Conservation (phyloP, 139 green algal species). For the Micractinium sp. region DNA sequence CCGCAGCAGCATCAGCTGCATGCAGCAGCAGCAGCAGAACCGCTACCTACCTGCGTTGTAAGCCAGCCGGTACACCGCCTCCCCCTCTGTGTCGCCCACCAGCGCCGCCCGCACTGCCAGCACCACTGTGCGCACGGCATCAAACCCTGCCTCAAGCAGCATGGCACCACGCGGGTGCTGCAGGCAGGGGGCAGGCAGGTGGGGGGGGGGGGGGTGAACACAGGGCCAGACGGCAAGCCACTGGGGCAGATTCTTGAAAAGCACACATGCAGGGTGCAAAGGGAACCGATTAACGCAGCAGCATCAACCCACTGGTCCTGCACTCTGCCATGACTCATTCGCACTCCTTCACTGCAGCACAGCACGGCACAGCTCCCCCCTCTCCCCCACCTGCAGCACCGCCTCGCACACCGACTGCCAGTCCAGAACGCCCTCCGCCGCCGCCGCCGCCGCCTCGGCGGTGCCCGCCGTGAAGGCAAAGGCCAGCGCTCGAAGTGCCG, state of each 20-base stretch:
- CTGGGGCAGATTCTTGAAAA: no score
- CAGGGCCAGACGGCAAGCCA: no score
- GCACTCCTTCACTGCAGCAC: no score
- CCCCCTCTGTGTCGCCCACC: constrained; percentile 1
- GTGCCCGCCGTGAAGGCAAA: constrained; percentile 36
- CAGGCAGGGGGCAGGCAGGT: neutral
- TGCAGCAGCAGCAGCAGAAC: neutral
- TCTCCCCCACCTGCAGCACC: neutral
- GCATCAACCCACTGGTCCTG: no score
- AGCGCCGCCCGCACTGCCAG: constrained; percentile 36
- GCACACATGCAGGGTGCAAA: no score
- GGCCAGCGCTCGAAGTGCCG: constrained; percentile 43
- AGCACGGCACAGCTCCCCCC: neutral
- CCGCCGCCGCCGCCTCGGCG: neutral
- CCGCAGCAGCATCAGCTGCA: neutral
- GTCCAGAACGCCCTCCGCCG: neutral
- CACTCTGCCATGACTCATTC: no score
- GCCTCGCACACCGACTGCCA: constrained; percentile 20
- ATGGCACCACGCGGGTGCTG: constrained; percentile 42
- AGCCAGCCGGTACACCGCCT: constrained; percentile 43
- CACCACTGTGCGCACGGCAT: constrained; percentile 43
- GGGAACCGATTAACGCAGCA: no score
- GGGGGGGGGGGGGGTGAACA: neutral
- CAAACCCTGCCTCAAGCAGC: constrained; percentile 54
- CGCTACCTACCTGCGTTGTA: constrained; percentile 29